Evolutionary conservation across 331 rosid genomes (phyloP), one percentile per base, ranked within the genome.

Genomic region (Phaseolus coccineus): DNA sequence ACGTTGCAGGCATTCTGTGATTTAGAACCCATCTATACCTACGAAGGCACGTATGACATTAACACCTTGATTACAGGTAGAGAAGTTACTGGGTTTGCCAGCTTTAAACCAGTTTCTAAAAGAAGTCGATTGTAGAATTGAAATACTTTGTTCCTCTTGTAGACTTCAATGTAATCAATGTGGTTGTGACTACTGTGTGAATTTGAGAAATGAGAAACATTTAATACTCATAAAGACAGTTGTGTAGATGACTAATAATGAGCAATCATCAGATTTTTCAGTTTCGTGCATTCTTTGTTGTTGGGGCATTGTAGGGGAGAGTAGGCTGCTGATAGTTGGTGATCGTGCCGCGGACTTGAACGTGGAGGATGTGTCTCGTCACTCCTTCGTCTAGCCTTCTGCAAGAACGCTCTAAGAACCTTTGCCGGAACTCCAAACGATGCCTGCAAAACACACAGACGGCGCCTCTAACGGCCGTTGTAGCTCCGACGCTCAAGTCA

Each of bases 21-120:
- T 85, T 77, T 93, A 76, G 98, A 93, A 77, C 97, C 98, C 15
- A 91, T 93, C 59, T 93, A 91, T 69, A 93, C 98, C 0, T 93
- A 80, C n/a, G 98, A 93, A 85, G 97, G 98, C 28, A 91, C 97
- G 4, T 89, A 91, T 71, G 97, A 93, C 57, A 91, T 93, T 79
- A 91, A 91, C 85, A 81, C 85, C 63, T 81, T 91, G 83, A 87
- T 93, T 39, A 85, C 93, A 2, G 95, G 89, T 1, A 87, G 97
- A 77, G 98, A 93, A 82, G 52, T 93, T 52, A 91, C 93, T 65
- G 92, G 94, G 71, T 4, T 93, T n/a, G 90, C 94, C 78, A 91
- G 93, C 90, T 91, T 93, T 87, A 93, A 74, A 88, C 87, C 95
- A 6, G 81, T 76, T 47, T 82, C 85, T 12, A 86, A 85, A 76